These are phyloP conservation scores for Boletellus deceptivus DNA, from an alignment of 1,284 basidiomycete species.

Conservation along the genomic window DNA sequence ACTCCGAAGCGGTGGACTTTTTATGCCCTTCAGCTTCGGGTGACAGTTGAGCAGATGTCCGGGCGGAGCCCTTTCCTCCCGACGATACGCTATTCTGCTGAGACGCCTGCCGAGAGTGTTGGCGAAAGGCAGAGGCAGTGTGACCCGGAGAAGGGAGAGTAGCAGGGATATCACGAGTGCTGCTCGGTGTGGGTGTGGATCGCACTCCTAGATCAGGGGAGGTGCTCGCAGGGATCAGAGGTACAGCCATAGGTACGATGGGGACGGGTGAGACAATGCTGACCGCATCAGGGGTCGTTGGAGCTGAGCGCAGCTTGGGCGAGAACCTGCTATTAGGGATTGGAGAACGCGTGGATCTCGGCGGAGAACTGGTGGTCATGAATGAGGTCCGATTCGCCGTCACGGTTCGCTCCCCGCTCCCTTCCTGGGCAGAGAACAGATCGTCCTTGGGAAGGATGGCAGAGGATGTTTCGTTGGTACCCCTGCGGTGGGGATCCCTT, in stretches of 20 bases:
- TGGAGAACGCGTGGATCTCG: constrained; percentile 27
- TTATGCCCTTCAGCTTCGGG: constrained; percentile 18
- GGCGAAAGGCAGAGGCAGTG: constrained; percentile 31
- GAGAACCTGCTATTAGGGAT: constrained; percentile 16
- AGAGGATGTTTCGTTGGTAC: constrained; percentile 19
- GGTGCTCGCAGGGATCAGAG: constrained; percentile 13
- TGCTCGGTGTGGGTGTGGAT: constrained; percentile 18
- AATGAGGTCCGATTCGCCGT: constrained; percentile 44
- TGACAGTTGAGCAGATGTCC: constrained; percentile 3
- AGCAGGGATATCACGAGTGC: constrained; percentile 20
- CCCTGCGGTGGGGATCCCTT: constrained; percentile 9
- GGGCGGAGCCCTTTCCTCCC: constrained; percentile 13
- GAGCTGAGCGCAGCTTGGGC: constrained; percentile 16
- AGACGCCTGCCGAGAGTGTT: constrained; percentile 30
- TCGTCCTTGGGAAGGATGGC: constrained; percentile 19
- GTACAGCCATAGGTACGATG: constrained; percentile 15
- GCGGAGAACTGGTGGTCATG: constrained; percentile 26
- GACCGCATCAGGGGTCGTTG: constrained; percentile 18
- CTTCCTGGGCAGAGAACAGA: constrained; percentile 37
- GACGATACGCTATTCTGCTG: constrained; percentile 37
- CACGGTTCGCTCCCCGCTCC: constrained; percentile 41
- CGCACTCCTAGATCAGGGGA: constrained; percentile 20
- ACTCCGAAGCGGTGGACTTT: constrained; percentile 56
- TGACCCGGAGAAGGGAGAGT: constrained; percentile 42
- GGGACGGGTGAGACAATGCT: constrained; percentile 26